These are phyloP conservation scores for Gaultheria prostrata DNA, from an alignment of 148 eudicot species.

Conservation along the genomic window DNA sequence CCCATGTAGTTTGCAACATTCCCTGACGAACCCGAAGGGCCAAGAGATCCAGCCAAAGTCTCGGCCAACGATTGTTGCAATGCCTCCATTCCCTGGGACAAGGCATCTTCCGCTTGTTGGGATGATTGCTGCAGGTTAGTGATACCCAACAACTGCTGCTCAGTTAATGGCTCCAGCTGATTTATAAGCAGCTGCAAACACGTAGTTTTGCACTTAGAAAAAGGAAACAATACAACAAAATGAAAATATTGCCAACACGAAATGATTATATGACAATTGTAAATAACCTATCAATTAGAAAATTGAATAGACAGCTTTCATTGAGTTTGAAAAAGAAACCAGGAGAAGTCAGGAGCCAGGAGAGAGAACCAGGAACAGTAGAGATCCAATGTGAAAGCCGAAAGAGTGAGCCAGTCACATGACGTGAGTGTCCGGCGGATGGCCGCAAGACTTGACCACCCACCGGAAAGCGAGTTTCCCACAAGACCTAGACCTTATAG, in stretches of 20 bases:
- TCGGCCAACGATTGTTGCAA: constrained; percentile 45
- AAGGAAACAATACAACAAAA: neutral
- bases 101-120: constrained; percentile 45
- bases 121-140: constrained; percentile 44
- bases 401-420: too few relatives aligned
- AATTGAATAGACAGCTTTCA: too few relatives aligned
- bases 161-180: constrained; percentile 45
- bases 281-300: neutral
- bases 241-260: neutral
- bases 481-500: too few relatives aligned
- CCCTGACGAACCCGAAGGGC: constrained; percentile 38
- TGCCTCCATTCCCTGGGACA: constrained; percentile 50
- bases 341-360: too few relatives aligned
- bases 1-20: constrained; percentile 50
- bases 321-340: too few relatives aligned
- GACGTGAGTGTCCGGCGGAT: too few relatives aligned
- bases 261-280: neutral
- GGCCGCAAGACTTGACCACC: too few relatives aligned
- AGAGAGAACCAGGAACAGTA: too few relatives aligned
- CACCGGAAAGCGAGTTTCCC: too few relatives aligned
- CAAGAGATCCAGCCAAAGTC: constrained; percentile 41
- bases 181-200: constrained; percentile 33
- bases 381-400: too few relatives aligned
- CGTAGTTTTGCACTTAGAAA: neutral
- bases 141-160: constrained; percentile 38